Evolutionary conservation across 2,329 filamentous ascomycete species (phyloP), one percentile per base, ranked within the genome.

Genomic region (Claviceps africana): DNA sequence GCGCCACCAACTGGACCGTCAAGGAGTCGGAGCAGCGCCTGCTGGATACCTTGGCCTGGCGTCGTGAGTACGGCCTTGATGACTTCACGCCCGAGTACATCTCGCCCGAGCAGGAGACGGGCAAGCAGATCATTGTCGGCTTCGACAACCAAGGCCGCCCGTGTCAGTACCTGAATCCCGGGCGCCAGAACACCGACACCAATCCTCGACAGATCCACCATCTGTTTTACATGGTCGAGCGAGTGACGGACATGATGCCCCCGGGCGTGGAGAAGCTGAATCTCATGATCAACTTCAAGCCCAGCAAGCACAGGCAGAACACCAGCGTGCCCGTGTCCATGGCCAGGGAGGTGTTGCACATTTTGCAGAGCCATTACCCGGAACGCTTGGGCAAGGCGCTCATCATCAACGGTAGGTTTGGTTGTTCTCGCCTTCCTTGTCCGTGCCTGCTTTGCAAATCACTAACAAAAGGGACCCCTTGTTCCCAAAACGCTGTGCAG

Each of bases 281-380:
- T 44, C 75, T 98, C 52, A 73, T 97, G 59, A 90, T 97, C 68
- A 91, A 96, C 71, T 97, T 95, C 74, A 88, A 88, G 68, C 78
- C 83, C 55, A 84, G 82, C 58, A 86, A 85, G 65, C 80, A 76
- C 54, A 81, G 87, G 52, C 80, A 83, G 61, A 88, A 89, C 62
- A 83, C 79, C 17, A 74, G 76, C 30, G 88, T 91, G 9, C 81
- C 81, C 10, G 73, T 96, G 53, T 78, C 78, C 31, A 84, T 86
- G 64, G 88, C 86, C 6, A 82, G 86, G 59, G 84, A 94, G 71
- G 86, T 90, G n/a, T 72, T 98, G 60, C 77, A 84, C 65, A 95
- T 98, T 59, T 75, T 98, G 55, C 93, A 98, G 71, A 90, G 85
- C 58, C 90, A 98, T 70, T 97, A 97, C 65, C 93, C 93, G 0